These are phyloP conservation scores for Penicillium roqueforti DNA, from an alignment of 495 filamentous ascomycete species.

Conservation along the genomic window DNA sequence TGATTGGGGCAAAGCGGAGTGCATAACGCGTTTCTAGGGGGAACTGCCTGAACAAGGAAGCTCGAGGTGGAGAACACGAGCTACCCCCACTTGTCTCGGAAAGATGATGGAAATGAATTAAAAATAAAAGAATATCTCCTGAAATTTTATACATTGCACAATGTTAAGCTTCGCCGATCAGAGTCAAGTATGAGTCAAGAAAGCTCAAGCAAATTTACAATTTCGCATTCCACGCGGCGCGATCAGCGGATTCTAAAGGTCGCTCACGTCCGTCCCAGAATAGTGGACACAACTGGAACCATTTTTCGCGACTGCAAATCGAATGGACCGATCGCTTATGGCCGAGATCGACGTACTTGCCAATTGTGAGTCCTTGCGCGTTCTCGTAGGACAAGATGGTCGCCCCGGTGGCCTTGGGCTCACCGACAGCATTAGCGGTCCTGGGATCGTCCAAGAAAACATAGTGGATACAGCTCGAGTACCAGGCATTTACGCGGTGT, in stretches of 20 bases:
- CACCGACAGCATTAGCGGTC: slow-evolving; percentile 58
- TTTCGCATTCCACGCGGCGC: slow-evolving; percentile 48
- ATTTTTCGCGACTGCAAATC: slow-evolving; percentile 57
- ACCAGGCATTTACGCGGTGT: slow-evolving; percentile 65
- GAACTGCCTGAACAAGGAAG: background rate
- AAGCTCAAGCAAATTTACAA: slow-evolving; percentile 20
- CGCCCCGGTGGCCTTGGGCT: slow-evolving; percentile 57
- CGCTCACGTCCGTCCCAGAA: slow-evolving; percentile 44
- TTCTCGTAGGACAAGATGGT: slow-evolving; percentile 64
- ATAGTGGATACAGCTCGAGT: slow-evolving; percentile 65
- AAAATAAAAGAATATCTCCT: background rate
- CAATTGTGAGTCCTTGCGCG: slow-evolving; percentile 58
- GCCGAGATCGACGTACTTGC: slow-evolving; percentile 62
- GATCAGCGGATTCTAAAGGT: slow-evolving; percentile 44
- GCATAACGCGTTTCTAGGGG: background rate
- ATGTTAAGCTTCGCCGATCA: background rate
- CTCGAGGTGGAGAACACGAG: background rate
- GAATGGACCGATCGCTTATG: slow-evolving; percentile 64
- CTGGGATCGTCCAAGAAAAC: slow-evolving; percentile 66
- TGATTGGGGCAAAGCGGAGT: background rate
- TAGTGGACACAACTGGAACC: slow-evolving; percentile 63
- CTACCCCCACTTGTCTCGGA: background rate
- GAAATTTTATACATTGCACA: slow-evolving; percentile 1
- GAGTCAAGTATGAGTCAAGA: background rate
- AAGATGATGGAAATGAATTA: slow-evolving; percentile 1